A percentile compares a stretch with the other conserved stretches of the same genome.
These are phyloP conservation scores for Rhizophagus sp. DNA, from an alignment of 192 early-diverging fungal species.

Conservation along the genomic window DNA sequence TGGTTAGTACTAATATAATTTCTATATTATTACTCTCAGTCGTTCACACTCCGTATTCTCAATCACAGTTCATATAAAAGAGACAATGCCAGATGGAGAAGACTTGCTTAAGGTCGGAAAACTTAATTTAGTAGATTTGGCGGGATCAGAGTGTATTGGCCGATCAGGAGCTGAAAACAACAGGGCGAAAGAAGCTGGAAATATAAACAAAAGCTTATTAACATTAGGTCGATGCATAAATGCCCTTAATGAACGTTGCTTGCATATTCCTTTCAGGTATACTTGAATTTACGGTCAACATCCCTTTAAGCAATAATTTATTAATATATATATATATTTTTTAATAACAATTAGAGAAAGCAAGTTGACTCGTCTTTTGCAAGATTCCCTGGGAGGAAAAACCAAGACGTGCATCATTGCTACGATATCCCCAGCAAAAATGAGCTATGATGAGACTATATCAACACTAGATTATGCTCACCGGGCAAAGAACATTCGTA, in stretches of 20 bases:
- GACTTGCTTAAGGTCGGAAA: slow-evolving; percentile 93
- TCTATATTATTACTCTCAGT: slow-evolving; percentile 44
- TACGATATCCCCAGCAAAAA: slow-evolving; percentile 79
- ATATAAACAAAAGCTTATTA: slow-evolving; percentile 84
- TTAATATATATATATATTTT: no score
- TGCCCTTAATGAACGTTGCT: slow-evolving; percentile 56
- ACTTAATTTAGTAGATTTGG: slow-evolving; percentile 94
- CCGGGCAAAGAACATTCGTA: slow-evolving; percentile 76
- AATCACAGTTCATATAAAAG: slow-evolving; percentile 86
- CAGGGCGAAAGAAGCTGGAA: slow-evolving; percentile 84
- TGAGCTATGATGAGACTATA: slow-evolving; percentile 66
- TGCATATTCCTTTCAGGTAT: slow-evolving; percentile 70
- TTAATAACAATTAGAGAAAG: slow-evolving; percentile 53
- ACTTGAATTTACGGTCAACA: no score
- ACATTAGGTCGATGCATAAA: slow-evolving; percentile 75
- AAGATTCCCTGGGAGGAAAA: slow-evolving; percentile 87
- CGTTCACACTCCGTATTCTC: slow-evolving; percentile 94
- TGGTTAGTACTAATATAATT: not conserved
- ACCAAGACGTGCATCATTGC: slow-evolving; percentile 97
- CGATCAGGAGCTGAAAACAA: slow-evolving; percentile 84
- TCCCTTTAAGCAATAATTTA: no score
- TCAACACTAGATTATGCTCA: slow-evolving; percentile 80
- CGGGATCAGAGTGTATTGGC: slow-evolving; percentile 92
- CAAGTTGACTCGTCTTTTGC: slow-evolving; percentile 87
- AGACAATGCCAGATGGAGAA: slow-evolving; percentile 78